A percentile compares a stretch with the other conserved stretches of the same genome.
phyloP scores from a whole-genome alignment of 2,329 filamentous ascomycete genomes.

The Diaporthe citriasiana region DNA sequence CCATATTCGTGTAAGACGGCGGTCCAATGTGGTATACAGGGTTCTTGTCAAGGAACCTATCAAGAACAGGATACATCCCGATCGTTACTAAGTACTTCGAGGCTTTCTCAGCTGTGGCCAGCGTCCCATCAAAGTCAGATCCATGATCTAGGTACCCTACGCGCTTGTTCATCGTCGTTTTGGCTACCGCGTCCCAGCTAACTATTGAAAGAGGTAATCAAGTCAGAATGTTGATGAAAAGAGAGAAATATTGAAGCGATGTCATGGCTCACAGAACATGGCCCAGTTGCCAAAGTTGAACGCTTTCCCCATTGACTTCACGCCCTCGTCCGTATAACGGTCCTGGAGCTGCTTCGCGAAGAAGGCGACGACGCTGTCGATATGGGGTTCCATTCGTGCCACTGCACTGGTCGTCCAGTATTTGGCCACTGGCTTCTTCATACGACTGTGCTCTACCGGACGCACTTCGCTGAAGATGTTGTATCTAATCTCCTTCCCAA shows the following conservation, averaged over 20 bases:
- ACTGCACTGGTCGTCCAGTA: conserved; percentile 34
- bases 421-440: conserved; percentile 31
- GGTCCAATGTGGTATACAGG: conserved; percentile 48
- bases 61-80: conserved; percentile 48
- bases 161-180: conserved; percentile 44
- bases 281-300: conserved; percentile 34
- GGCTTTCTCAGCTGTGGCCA: conserved; percentile 48
- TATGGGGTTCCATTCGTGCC: conserved; percentile 28
- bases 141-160: conserved; percentile 52
- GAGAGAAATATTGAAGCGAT: too few relatives aligned
- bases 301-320: not conserved
- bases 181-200: conserved; percentile 30
- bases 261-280: conserved; percentile 25
- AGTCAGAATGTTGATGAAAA: not conserved
- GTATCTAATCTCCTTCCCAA: conserved; percentile 9
- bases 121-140: conserved; percentile 55
- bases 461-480: conserved; percentile 35
- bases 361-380: conserved; percentile 26
- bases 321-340: not conserved
- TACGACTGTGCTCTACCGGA: conserved; percentile 10
- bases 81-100: conserved; percentile 21
- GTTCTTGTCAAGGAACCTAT: conserved; percentile 51
- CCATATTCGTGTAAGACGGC: conserved; percentile 46
- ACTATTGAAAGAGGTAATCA: not conserved
- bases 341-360: conserved; percentile 32